These are phyloP conservation scores for Apiospora rasikravindrae DNA, from an alignment of 2,329 filamentous ascomycete genomes.

Conservation along the genomic window DNA sequence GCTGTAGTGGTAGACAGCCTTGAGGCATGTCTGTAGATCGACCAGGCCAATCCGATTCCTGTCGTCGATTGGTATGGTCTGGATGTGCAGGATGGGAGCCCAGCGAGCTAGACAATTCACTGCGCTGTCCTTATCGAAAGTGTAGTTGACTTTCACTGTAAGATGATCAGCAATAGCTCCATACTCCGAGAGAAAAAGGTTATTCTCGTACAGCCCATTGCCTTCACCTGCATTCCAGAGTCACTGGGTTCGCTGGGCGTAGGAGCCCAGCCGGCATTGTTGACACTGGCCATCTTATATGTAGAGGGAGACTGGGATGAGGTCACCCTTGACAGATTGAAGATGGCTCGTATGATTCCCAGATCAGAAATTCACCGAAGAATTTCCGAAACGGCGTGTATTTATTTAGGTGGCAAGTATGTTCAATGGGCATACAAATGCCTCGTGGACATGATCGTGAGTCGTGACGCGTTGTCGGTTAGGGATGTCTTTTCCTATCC, in stretches of 20 bases:
- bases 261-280: slow-evolving; percentile 32
- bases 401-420: not conserved
- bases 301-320: slow-evolving; percentile 2
- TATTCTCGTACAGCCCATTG: slow-evolving; percentile 68
- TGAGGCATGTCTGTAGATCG: slow-evolving; percentile 84
- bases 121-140: slow-evolving; percentile 87
- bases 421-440: not conserved
- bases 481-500: not conserved
- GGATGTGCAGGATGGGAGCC: slow-evolving; percentile 78
- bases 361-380: not conserved
- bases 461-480: slow-evolving; percentile 17
- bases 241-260: slow-evolving; percentile 43
- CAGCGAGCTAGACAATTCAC: slow-evolving; percentile 88
- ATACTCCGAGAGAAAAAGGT: not conserved
- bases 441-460: slow-evolving; percentile 20
- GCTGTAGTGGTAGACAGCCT: slow-evolving; percentile 78
- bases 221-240: slow-evolving; percentile 61
- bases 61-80: slow-evolving; percentile 82
- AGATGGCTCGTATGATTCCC: not conserved
- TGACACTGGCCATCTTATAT: slow-evolving; percentile 26
- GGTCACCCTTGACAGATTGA: not conserved
- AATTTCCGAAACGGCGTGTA: not conserved
- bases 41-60: slow-evolving; percentile 84
- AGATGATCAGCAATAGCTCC: slow-evolving; percentile 17
- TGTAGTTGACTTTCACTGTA: slow-evolving; percentile 94